Percentiles rank a stretch among this genome's conserved stretches.
These are phyloP conservation scores for Termitomyces sp. DNA, from an alignment of 768 basidiomycete genomes.

Conservation along the genomic window DNA sequence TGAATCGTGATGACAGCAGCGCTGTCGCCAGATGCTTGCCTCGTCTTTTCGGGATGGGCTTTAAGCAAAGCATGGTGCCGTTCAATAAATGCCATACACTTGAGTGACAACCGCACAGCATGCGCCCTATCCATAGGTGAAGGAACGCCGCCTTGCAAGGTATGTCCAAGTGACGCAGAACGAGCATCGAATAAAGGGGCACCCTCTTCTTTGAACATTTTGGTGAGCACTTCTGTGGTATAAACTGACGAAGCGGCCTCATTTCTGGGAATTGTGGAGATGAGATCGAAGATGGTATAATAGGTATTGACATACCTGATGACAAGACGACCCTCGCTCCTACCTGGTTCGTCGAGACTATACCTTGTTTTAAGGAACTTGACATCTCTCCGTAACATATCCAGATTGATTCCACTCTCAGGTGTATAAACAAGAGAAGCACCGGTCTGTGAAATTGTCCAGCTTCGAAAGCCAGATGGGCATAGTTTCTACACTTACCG, in stretches of 20 bases:
- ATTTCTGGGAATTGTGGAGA: constrained; percentile 44
- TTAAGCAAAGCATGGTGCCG: constrained; percentile 58
- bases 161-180: constrained; percentile 94
- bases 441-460: constrained; percentile 56
- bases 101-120: constrained; percentile 83
- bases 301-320: constrained; percentile 58
- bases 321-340: constrained; percentile 89
- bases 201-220: constrained; percentile 96
- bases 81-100: constrained; percentile 95
- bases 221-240: constrained; percentile 85
- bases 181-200: constrained; percentile 87
- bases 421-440: constrained; percentile 94
- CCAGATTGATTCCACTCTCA: constrained; percentile 82
- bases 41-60: constrained; percentile 44
- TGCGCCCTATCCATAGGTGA: constrained; percentile 93
- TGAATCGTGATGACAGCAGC: constrained; percentile 94
- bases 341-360: constrained; percentile 79
- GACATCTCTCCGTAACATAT: constrained; percentile 78
- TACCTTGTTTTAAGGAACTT: constrained; percentile 86
- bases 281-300: background rate
- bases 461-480: background rate
- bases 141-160: constrained; percentile 92
- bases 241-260: constrained; percentile 87
- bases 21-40: constrained; percentile 54
- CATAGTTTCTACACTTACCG: constrained; percentile 48